These are phyloP conservation scores for Mytilinidion resinicola DNA, from an alignment of 495 filamentous ascomycete genomes.

Conservation along the genomic window DNA sequence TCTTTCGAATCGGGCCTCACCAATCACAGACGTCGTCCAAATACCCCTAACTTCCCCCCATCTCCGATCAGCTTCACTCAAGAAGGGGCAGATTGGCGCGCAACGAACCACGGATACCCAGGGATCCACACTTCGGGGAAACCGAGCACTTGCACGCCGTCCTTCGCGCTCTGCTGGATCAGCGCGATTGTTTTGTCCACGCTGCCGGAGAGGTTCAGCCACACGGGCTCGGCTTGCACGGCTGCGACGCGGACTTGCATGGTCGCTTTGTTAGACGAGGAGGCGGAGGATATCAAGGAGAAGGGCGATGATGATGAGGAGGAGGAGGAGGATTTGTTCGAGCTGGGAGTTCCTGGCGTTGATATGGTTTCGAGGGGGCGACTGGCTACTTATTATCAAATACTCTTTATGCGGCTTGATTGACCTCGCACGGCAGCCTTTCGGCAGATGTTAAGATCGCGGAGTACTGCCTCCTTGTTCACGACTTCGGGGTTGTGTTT, in stretches of 20 bases:
- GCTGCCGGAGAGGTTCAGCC: conserved; percentile 32
- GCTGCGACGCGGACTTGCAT: conserved; percentile 10
- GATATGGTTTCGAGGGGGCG: too few species aligned
- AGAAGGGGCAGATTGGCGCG: neutral
- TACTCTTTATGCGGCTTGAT: too few species aligned
- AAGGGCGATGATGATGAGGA: too few species aligned
- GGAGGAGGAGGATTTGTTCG: too few species aligned
- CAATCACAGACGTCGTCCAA: conserved; percentile 22
- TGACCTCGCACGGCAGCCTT: too few species aligned
- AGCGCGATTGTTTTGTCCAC: conserved; percentile 32
- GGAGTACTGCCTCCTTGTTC: too few species aligned
- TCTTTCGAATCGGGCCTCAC: neutral
- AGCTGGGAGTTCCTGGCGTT: too few species aligned
- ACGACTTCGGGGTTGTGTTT: too few species aligned
- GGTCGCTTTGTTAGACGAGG: neutral
- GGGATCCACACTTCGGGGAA: conserved; percentile 42
- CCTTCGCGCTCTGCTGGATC: conserved; percentile 30
- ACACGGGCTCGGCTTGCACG: conserved; percentile 19
- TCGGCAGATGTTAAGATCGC: too few species aligned
- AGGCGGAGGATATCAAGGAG: too few species aligned
- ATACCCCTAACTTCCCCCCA: conserved; percentile 11
- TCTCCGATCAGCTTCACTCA: neutral
- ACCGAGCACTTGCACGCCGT: conserved; percentile 31
- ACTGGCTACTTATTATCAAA: too few species aligned
- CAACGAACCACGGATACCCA: conserved; percentile 36